Evolutionary conservation across 306 rosid species (phyloP).

Genomic region (Lathyrus oleraceus): DNA sequence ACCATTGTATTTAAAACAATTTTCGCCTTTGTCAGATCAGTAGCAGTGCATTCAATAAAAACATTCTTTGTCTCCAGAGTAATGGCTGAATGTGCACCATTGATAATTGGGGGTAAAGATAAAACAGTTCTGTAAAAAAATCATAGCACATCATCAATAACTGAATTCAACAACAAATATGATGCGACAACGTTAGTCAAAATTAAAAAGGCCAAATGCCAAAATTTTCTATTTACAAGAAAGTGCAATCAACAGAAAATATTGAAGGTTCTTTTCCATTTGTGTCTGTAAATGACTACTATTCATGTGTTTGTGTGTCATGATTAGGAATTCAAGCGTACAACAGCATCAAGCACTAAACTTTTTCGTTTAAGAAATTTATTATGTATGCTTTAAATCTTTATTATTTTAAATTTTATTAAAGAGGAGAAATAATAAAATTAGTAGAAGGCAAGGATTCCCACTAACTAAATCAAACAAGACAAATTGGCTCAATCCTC

Average conservation of each 20-base stretch:
- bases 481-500: neutral
- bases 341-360: neutral
- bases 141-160: conserved; percentile 30
- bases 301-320: too few relatives aligned
- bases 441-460: neutral
- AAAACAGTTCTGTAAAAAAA: conserved; percentile 69
- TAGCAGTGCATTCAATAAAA: conserved; percentile 92
- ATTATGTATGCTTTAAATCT: neutral
- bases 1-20: conserved; percentile 92
- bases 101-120: conserved; percentile 92
- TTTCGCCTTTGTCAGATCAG: conserved; percentile 94
- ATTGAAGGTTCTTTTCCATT: neutral
- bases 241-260: neutral
- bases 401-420: conserved; percentile 18
- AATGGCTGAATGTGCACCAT: conserved; percentile 93
- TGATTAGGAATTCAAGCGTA: too few relatives aligned
- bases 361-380: neutral
- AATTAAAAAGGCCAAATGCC: conserved; percentile 21
- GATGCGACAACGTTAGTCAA: conserved; percentile 7
- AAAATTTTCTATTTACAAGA: neutral
- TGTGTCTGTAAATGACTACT: too few relatives aligned
- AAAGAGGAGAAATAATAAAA: neutral
- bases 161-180: conserved; percentile 10
- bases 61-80: conserved; percentile 82
- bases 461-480: neutral